phyloP scores from a whole-genome alignment of 2,329 filamentous ascomycete genomes.

The Westerdykella ornata region DNA sequence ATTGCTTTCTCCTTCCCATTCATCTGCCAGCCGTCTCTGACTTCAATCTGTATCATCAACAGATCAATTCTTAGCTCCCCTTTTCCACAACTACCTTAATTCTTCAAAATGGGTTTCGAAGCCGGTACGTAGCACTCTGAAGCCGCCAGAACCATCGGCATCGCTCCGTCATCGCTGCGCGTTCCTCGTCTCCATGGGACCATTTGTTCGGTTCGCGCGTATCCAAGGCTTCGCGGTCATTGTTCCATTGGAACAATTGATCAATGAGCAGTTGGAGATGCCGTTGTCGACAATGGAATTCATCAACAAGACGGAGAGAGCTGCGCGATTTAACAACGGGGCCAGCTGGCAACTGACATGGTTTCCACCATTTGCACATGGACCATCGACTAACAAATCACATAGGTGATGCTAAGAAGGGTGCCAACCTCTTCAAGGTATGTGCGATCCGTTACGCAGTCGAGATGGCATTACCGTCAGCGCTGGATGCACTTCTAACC shows the following conservation, averaged over 20 bases:
- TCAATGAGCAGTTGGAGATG: constrained; percentile 7
- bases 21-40: constrained; percentile 6
- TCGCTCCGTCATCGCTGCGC: background rate
- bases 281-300: constrained; percentile 12
- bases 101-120: constrained; percentile 38
- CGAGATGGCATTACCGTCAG: constrained; percentile 1
- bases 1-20: constrained; percentile 12
- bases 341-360: too few species aligned
- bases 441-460: constrained; percentile 8
- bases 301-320: background rate
- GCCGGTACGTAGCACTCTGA: constrained; percentile 29
- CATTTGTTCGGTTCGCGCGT: background rate
- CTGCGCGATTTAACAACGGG: too few species aligned
- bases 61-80: too few species aligned
- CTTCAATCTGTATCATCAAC: constrained; percentile 9
- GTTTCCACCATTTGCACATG: background rate
- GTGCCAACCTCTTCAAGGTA: constrained; percentile 95
- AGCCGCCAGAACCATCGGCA: constrained; percentile 25
- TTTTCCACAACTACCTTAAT: constrained; percentile 4
- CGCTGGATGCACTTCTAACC: constrained; percentile 18
- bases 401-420: constrained; percentile 87
- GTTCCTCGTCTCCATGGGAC: too few species aligned
- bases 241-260: background rate
- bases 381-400: constrained; percentile 1
- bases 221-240: background rate